A percentile compares a stretch with the other conserved stretches of the same genome.
Evolutionary conservation across 208 protist genomes (phyloP).

Genomic region (Leishmania tropica): DNA sequence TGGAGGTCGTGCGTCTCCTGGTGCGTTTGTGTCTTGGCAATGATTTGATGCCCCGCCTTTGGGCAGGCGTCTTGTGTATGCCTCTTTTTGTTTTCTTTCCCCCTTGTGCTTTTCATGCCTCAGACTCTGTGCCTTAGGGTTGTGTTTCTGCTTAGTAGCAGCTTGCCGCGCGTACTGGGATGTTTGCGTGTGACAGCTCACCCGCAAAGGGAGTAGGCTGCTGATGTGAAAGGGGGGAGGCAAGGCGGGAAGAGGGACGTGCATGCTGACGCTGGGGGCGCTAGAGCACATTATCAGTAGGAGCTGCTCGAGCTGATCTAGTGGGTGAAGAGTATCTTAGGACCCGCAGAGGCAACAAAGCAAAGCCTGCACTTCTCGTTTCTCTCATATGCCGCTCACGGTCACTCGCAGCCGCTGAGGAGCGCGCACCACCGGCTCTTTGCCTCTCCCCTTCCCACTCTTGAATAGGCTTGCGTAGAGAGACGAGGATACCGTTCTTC

Average conservation of each 20-base stretch:
- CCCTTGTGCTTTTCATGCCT: background rate
- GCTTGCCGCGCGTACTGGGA: background rate
- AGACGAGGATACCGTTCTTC: background rate
- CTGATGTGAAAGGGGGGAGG: background rate
- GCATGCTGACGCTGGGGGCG: background rate
- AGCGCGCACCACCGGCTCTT: background rate
- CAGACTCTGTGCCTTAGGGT: background rate
- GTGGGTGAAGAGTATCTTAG: background rate
- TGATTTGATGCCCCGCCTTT: background rate
- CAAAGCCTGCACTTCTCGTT: background rate
- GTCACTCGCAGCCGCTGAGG: background rate
- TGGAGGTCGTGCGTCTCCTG: background rate
- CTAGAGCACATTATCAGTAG: background rate
- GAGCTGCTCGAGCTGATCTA: background rate
- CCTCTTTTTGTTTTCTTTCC: background rate
- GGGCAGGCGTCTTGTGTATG: background rate
- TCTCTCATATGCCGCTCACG: background rate
- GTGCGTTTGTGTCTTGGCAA: background rate
- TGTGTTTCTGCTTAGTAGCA: slow-evolving; percentile 11
- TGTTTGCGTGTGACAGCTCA: background rate
- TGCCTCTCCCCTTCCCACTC: background rate
- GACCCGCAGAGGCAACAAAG: background rate
- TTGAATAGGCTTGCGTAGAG: background rate
- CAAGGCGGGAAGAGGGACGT: too few relatives aligned
- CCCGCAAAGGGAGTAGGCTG: background rate